These are phyloP conservation scores for Hyaloscypha bicolor DNA, from an alignment of 495 filamentous ascomycete genomes.

Conservation along the genomic window DNA sequence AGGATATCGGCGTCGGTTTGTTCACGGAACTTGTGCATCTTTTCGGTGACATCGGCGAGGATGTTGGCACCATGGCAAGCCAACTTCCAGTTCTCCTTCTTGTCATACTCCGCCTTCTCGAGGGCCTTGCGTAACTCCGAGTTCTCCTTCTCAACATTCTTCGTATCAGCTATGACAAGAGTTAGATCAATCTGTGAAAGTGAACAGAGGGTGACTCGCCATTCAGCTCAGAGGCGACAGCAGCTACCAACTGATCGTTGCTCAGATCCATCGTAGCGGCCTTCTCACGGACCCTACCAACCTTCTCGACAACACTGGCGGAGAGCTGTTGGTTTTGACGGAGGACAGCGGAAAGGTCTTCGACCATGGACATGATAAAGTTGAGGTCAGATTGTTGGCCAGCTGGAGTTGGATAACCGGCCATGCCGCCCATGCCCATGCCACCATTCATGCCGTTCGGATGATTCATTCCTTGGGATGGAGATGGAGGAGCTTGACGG, in stretches of 20 bases:
- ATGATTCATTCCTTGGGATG: constrained; percentile 36
- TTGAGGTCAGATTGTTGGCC: constrained; percentile 88
- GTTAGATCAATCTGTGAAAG: constrained; percentile 18
- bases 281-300: constrained; percentile 53
- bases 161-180: constrained; percentile 18
- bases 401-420: constrained; percentile 66
- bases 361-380: constrained; percentile 79
- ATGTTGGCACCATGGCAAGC: constrained; percentile 37
- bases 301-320: constrained; percentile 69
- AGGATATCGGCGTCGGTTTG: constrained; percentile 46
- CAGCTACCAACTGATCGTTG: constrained; percentile 53
- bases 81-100: constrained; percentile 52
- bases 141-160: constrained; percentile 53
- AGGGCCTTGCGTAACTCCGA: constrained; percentile 54
- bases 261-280: constrained; percentile 46
- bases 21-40: constrained; percentile 56
- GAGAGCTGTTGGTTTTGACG: constrained; percentile 78
- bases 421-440: constrained; percentile 39
- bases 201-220: constrained; percentile 35
- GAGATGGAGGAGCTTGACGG: constrained; percentile 33
- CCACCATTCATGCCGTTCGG: constrained; percentile 61
- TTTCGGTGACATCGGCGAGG: constrained; percentile 47
- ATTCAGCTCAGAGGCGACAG: constrained; percentile 50
- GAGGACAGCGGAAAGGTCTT: constrained; percentile 75
- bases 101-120: constrained; percentile 47